Evolutionary conservation across 1,139 yeast genomes (phyloP), one percentile per base, ranked within the genome.

Genomic region (Tardiomyces digboiensis): DNA sequence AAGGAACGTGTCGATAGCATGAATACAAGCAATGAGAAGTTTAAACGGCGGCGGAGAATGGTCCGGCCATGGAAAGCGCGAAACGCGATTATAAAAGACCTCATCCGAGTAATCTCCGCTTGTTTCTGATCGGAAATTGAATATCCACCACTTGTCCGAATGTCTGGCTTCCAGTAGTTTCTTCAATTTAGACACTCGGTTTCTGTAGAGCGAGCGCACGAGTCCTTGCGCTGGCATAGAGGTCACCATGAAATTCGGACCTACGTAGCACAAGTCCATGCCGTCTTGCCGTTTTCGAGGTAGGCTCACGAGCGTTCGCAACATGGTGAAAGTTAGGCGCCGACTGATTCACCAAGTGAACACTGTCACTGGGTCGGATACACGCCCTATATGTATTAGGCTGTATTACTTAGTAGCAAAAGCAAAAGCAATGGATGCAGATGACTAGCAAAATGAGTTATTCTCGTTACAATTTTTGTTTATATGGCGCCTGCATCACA

Each of bases 31-130:
- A 2, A 74, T 59, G 14, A 89, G 57, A 13, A 75, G 53, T 0
- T 60, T 53, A 44, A 89, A 71, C 0, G 88, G 74, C 0, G 95
- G 89, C 0, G 93, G 80, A 42, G 76, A 75, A 57, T 88, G 96
- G 57, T 89, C 97, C 7, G 80, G 75, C 62, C 84, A 80, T 1
- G 82, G 84, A 48, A 61, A 67, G 49, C 70, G 71, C 18, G 64
- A 67, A 57, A 69, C 72, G 42, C 49, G 50, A 38, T 51, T 53
- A 20, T 52, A 49, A 43, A 65, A 60, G 14, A 46, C 57, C 5
- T 57, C 68, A 26, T 71, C 73, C 0, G 56, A 52, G 39, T 73
- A 72, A 19, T 66, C 69, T 2, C 75, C 76, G 2, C 70, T 59
- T 1, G 62, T 67, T 55, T 83, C 93, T 2, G 76, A 77, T 47